Evolutionary conservation across 2,329 filamentous ascomycete species (phyloP), one percentile per base, ranked within the genome.

Genomic region (Fusarium keratoplasticum): DNA sequence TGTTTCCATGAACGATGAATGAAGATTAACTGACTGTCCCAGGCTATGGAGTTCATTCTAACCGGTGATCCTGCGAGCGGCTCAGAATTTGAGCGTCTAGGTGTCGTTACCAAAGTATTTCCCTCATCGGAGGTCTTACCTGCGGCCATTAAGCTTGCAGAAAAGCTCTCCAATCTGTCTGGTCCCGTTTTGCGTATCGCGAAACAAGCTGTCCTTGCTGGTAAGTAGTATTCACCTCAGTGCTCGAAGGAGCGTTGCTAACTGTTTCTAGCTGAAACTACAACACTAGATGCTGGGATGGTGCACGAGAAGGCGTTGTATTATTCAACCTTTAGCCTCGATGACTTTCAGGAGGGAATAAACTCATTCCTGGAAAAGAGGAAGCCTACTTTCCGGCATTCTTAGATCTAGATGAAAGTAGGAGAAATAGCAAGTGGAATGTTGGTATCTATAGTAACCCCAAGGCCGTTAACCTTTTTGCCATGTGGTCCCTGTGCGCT

Each of bases 11-110:
- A 3, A n/a, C 18, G 6, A 36, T 25, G 29, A 18, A n/a, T 36
- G 16, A 6, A 9, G 35, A 29, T 38, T 16, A 44, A 35, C 25
- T 66, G 9, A 61, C 11, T 29, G 2, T n/a, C 18, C 5, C 16
- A 74, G 71, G 71, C 71, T 5, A 74, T 74, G 71, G 71, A 74
- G 33, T 74, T 74, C 9, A 62, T 74, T 2, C 14, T 74, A 5
- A 74, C 71, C 0, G 71, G 71, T 7, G 71, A 74, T 16, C 47
- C 71, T n/a, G 71, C 71, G 13, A 74, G 64, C 14, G 71, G 71
- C 8, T 33, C 61, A 8, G 71, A 74, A 8, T 74, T 74, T 11
- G 71, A 74, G 27, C 52, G 68, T 11, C 64, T 74, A 0, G 71
- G 71, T 5, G 60, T 74, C 16, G 71, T 74, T 1, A 74, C 36